phyloP scores from a whole-genome alignment of 1,284 basidiomycete species.

The Ganoderma boninense region DNA sequence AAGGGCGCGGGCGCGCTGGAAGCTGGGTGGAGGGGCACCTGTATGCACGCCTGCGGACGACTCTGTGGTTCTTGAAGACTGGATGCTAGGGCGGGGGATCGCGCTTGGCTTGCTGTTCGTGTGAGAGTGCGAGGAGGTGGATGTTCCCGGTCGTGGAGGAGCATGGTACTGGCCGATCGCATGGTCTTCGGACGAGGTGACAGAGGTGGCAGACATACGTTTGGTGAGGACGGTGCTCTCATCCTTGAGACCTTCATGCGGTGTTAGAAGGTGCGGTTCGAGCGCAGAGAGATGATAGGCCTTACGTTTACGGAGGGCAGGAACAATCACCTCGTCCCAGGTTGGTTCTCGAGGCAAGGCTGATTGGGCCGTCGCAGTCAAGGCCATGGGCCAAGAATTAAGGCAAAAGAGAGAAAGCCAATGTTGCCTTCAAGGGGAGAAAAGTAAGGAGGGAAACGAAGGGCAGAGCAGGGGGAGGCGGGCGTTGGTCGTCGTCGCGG shows the following conservation, averaged over 20 bases:
- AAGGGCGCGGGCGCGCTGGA: constrained; percentile 58
- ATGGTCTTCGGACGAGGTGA: constrained; percentile 57
- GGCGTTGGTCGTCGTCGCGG: constrained; percentile 29
- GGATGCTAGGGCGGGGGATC: constrained; percentile 57
- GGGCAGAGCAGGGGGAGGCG: constrained; percentile 33
- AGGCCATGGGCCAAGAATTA: constrained; percentile 41
- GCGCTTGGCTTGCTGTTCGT: constrained; percentile 47
- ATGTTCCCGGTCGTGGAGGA: constrained; percentile 28
- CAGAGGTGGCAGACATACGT: constrained; percentile 76
- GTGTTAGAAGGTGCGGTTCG: constrained; percentile 4
- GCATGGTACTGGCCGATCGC: constrained; percentile 33
- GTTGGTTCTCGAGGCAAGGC: constrained; percentile 60
- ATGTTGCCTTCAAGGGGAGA: constrained; percentile 32
- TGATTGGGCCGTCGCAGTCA: constrained; percentile 56
- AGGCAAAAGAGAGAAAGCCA: constrained; percentile 25
- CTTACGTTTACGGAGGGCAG: constrained; percentile 74
- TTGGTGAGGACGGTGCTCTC: constrained; percentile 77
- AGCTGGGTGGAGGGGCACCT: constrained; percentile 26
- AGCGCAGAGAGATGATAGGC: constrained; percentile 17
- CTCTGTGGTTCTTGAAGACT: constrained; percentile 42
- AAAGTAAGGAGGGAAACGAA: constrained; percentile 37
- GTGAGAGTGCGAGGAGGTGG: constrained; percentile 36
- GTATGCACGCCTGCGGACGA: constrained; percentile 26
- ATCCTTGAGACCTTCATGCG: constrained; percentile 68
- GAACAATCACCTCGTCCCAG: constrained; percentile 78